Evolutionary conservation across 768 basidiomycete genomes (phyloP), one percentile per base, ranked within the genome.

Genomic region (Podaxis sp.): DNA sequence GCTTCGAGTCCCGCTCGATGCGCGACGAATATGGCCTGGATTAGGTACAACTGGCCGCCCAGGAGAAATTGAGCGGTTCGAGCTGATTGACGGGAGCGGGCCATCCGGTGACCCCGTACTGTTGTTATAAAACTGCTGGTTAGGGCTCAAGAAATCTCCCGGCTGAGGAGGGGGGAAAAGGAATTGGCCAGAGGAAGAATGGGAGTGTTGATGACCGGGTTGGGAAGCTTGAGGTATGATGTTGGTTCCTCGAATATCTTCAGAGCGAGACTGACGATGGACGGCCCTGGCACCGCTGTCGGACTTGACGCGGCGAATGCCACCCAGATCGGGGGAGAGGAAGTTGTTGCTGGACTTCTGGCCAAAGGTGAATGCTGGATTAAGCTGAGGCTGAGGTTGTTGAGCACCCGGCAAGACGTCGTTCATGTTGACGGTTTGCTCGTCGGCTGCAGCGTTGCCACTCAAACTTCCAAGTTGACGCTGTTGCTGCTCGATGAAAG

Each of bases 221-320:
- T 62, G 61, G 22, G 54, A 24, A 38, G 49, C 13, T 1, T 29
- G 19, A 50, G 61, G 54, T 27, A 54, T 9, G 33, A 56, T 29
- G 29, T 25, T 37, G n/a, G 36, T 55, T 22, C 66, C 66, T 11
- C 66, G 54, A 33, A 88, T 76, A 68, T 90, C 90, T 71, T 91
- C 89, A 43, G 84, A 86, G 64, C 86, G 85, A 36, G 81, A 82
- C 19, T 79, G 77, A 15, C 88, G 78, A 66, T 83, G 82, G 13
- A 74, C 70, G 7, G 72, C 71, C n/a, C 76, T 74, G 19, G 63
- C 58, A 36, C 77, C 75, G 60, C 73, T 70, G 59, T 85, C 84
- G 9, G 84, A 84, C 65, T 80, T 81, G 55, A 76, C 74, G 19
- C 86, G 80, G 55, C 85, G 81, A n/a, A 88, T 76, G 25, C 66